Conservation (phyloP, 2,329 filamentous ascomycete genomes). For the Aspergillus sojae region DNA sequence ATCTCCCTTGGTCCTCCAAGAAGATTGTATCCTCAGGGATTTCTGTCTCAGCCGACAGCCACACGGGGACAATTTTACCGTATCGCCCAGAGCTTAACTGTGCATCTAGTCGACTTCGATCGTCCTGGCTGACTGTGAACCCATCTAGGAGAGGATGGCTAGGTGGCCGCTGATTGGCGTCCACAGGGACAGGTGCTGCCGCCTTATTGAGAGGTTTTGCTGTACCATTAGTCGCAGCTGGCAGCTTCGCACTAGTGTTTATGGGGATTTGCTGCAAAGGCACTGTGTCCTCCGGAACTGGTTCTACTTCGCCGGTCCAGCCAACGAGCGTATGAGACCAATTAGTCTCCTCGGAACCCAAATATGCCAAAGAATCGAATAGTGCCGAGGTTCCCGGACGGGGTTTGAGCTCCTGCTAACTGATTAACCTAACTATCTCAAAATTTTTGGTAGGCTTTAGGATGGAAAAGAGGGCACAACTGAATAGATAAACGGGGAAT, state of each 20-base stretch:
- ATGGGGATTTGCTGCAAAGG: slow-evolving; percentile 35
- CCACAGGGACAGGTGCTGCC: slow-evolving; percentile 76
- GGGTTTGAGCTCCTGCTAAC: slow-evolving; percentile 67
- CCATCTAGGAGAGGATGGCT: slow-evolving; percentile 67
- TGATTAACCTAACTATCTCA: slow-evolving; percentile 13
- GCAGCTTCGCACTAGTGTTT: slow-evolving; percentile 28
- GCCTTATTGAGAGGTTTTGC: slow-evolving; percentile 66
- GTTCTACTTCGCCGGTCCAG: slow-evolving; percentile 87
- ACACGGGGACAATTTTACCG: slow-evolving; percentile 82
- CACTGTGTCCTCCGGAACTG: slow-evolving; percentile 29
- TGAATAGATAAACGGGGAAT: background rate
- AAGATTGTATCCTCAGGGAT: slow-evolving; percentile 67
- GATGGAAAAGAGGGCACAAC: background rate
- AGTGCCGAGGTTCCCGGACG: slow-evolving; percentile 88
- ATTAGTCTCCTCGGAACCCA: slow-evolving; percentile 78
- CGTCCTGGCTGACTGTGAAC: slow-evolving; percentile 68
- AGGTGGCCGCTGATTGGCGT: slow-evolving; percentile 59
- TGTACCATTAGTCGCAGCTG: slow-evolving; percentile 36
- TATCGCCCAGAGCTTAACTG: slow-evolving; percentile 72
- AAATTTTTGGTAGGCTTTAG: background rate
- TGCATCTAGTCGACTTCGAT: slow-evolving; percentile 73
- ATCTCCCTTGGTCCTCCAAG: slow-evolving; percentile 80
- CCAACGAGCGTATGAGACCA: slow-evolving; percentile 94
- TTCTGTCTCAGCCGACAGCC: slow-evolving; percentile 79
- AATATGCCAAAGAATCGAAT: slow-evolving; percentile 85